A percentile compares a stretch with the other conserved stretches of the same genome.
These are phyloP conservation scores for Fraxinus velutina DNA, from an alignment of 305 asterid species.

Conservation along the genomic window DNA sequence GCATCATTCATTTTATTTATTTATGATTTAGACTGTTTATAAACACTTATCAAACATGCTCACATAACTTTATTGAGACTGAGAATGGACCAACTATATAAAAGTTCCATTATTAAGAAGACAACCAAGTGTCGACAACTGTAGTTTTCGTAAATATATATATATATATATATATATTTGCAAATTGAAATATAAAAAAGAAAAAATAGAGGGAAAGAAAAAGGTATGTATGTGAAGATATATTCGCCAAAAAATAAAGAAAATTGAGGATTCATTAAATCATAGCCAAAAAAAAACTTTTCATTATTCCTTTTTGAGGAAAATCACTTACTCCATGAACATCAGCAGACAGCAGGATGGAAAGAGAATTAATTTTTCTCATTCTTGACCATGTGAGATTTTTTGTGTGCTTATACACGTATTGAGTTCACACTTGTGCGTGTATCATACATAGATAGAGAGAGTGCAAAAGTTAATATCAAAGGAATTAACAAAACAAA, in stretches of 20 bases:
- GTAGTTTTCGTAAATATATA: neutral
- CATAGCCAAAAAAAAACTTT: neutral
- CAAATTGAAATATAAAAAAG: neutral
- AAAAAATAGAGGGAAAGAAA: neutral
- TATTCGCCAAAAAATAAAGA: neutral
- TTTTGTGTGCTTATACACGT: neutral
- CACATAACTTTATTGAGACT: neutral
- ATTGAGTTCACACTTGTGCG: neutral
- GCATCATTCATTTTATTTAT: neutral
- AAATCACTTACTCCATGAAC: neutral
- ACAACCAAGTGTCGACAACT: neutral
- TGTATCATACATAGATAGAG: neutral
- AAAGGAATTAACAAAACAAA: neutral
- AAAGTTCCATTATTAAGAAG: neutral
- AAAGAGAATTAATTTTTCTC: neutral
- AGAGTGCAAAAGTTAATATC: neutral
- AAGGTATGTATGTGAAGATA: neutral
- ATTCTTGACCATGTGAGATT: neutral
- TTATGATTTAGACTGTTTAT: neutral
- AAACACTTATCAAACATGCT: neutral
- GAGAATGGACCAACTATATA: neutral
- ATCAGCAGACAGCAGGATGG: neutral
- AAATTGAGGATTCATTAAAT: neutral
- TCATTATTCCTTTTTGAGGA: neutral
- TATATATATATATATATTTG: neutral